Conservation (phyloP, 1,284 basidiomycete species). For the Irpex lacteus region DNA sequence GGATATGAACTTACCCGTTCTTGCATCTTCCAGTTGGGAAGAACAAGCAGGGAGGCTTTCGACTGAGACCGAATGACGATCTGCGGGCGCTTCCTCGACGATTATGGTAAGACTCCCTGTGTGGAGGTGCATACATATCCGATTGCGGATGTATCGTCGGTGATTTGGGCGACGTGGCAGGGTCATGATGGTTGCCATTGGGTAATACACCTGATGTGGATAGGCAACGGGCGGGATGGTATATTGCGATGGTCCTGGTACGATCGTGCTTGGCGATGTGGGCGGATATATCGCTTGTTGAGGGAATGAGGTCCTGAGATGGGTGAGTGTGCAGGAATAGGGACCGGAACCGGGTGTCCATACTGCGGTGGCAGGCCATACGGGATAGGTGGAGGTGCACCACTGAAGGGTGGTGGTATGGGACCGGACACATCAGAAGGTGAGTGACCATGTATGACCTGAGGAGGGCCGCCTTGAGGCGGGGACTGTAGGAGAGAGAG, state of each 20-base stretch:
- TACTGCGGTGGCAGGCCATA: slow-evolving; percentile 58
- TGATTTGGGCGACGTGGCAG: slow-evolving; percentile 35
- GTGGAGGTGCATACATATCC: slow-evolving; percentile 42
- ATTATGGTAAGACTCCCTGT: slow-evolving; percentile 47
- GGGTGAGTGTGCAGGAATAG: slow-evolving; percentile 48
- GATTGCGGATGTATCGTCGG: slow-evolving; percentile 37
- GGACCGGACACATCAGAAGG: slow-evolving; percentile 45
- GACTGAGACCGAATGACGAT: slow-evolving; percentile 50
- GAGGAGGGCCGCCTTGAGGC: slow-evolving; percentile 38
- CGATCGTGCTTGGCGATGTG: slow-evolving; percentile 40
- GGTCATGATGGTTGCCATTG: slow-evolving; percentile 39
- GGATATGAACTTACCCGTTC: slow-evolving; percentile 59
- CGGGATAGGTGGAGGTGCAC: slow-evolving; percentile 47
- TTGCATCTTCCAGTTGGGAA: slow-evolving; percentile 80
- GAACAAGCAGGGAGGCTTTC: slow-evolving; percentile 77
- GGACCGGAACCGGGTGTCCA: slow-evolving; percentile 52
- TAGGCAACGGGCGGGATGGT: slow-evolving; percentile 40
- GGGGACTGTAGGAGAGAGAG: slow-evolving; percentile 43
- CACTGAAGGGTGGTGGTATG: slow-evolving; percentile 52
- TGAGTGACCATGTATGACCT: slow-evolving; percentile 48
- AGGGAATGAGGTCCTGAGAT: slow-evolving; percentile 42
- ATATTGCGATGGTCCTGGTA: slow-evolving; percentile 30
- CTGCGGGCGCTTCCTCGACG: slow-evolving; percentile 59
- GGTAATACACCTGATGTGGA: slow-evolving; percentile 33
- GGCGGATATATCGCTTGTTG: slow-evolving; percentile 39